phyloP scores from a whole-genome alignment of 176 grass and related monocot genomes.

The Oryza coarctata region DNA sequence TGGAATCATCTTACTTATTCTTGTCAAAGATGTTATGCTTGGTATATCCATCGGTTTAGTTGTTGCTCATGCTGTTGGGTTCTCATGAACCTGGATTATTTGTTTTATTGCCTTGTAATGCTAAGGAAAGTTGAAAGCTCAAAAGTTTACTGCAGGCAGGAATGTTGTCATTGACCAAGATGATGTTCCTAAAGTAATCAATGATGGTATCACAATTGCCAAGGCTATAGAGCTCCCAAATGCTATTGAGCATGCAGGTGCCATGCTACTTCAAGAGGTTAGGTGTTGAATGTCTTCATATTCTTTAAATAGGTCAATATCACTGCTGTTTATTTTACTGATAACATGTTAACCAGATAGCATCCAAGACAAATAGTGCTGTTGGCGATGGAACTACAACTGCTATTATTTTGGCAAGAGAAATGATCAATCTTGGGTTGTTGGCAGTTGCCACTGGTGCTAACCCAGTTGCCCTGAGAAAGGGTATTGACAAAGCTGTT shows the following conservation, averaged over 20 bases:
- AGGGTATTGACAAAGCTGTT: slow-evolving; percentile 81
- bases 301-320: neutral
- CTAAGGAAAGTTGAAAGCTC: slow-evolving; percentile 35
- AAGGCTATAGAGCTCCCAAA: slow-evolving; percentile 78
- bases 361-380: slow-evolving; percentile 74
- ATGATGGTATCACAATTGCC: slow-evolving; percentile 87
- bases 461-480: slow-evolving; percentile 88
- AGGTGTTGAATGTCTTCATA: neutral
- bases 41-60: neutral
- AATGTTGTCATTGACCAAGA: slow-evolving; percentile 91
- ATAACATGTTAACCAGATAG: slow-evolving; percentile 54
- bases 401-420: slow-evolving; percentile 81
- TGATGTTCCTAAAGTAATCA: slow-evolving; percentile 89
- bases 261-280: slow-evolving; percentile 83
- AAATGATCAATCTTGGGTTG: slow-evolving; percentile 89
- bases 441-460: slow-evolving; percentile 69
- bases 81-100: neutral
- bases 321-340: slow-evolving; percentile 15
- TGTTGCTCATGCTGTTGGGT: neutral
- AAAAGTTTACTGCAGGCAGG: slow-evolving; percentile 58
- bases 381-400: slow-evolving; percentile 90
- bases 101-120: slow-evolving; percentile 27
- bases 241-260: slow-evolving; percentile 78
- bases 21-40: neutral
- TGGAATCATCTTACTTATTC: neutral